These are phyloP conservation scores for Annulohypoxylon truncatum DNA, from an alignment of 2,329 filamentous ascomycete species.

Conservation along the genomic window DNA sequence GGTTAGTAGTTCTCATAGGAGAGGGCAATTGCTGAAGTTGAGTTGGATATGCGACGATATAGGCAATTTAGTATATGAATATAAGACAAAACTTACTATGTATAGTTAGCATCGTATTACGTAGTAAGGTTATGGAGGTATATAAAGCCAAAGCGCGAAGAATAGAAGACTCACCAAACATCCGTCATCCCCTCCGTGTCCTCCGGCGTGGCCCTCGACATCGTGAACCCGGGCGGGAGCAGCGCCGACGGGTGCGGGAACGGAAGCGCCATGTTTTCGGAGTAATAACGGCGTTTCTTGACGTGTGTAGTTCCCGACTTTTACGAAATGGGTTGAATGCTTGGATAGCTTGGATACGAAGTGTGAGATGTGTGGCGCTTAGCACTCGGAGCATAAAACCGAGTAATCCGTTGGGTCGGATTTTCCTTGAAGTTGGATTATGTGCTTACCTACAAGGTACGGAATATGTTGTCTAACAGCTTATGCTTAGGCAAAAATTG, in stretches of 20 bases:
- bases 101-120: not conserved
- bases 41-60: not conserved
- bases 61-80: not conserved
- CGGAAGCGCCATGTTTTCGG: slow-evolving; percentile 31
- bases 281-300: not conserved
- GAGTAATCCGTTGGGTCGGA: not conserved
- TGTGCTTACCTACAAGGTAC: not conserved
- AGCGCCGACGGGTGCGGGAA: slow-evolving; percentile 34
- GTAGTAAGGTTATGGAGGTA: too few relatives aligned
- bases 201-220: slow-evolving; percentile 42
- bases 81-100: slow-evolving; percentile 6
- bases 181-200: slow-evolving; percentile 41
- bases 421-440: not conserved
- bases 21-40: too few relatives aligned
- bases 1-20: too few relatives aligned
- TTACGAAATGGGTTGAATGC: too few relatives aligned
- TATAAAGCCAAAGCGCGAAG: not conserved
- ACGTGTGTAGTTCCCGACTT: too few relatives aligned
- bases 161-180: slow-evolving; percentile 41
- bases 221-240: slow-evolving; percentile 39
- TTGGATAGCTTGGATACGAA: too few relatives aligned
- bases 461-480: not conserved
- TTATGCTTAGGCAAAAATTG: not conserved
- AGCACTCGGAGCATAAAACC: not conserved
- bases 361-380: too few relatives aligned